Evolutionary conservation across 805 yeast genomes (phyloP).

Genomic region (Candida quercuum): DNA sequence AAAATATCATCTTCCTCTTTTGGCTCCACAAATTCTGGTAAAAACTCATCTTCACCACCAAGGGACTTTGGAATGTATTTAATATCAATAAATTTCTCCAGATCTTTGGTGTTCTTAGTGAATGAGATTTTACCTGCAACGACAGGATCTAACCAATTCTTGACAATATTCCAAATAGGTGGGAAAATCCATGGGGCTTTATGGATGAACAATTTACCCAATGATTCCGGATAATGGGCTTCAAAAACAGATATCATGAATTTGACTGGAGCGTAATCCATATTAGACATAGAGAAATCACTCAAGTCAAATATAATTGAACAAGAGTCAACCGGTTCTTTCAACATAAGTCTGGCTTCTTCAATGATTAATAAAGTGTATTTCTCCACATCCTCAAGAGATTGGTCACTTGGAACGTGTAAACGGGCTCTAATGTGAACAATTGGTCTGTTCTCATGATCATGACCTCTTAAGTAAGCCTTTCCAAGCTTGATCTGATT

Average conservation of each 20-base stretch:
- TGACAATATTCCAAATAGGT: constrained; percentile 90
- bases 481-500: constrained; percentile 51
- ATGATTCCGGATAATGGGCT: constrained; percentile 93
- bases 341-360: constrained; percentile 67
- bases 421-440: constrained; percentile 75
- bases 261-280: constrained; percentile 90
- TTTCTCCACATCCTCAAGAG: constrained; percentile 65
- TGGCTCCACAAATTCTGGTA: constrained; percentile 58
- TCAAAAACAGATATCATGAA: constrained; percentile 86
- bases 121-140: constrained; percentile 89
- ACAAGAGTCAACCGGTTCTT: constrained; percentile 73
- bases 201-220: constrained; percentile 80
- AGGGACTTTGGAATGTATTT: constrained; percentile 60
- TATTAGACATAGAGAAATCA: constrained; percentile 83
- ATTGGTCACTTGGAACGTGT: constrained; percentile 66
- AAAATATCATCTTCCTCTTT: constrained; percentile 50
- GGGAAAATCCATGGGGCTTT: constrained; percentile 97
- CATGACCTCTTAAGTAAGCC: constrained; percentile 71
- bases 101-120: constrained; percentile 65
- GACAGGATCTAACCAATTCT: constrained; percentile 94
- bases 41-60: constrained; percentile 67
- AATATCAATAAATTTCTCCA: constrained; percentile 54
- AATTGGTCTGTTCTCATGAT: constrained; percentile 69
- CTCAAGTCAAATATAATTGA: constrained; percentile 82
- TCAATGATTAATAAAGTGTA: constrained; percentile 78